Evolutionary conservation across 106 monocot species (phyloP).

Genomic region (Dendrobium nobile): DNA sequence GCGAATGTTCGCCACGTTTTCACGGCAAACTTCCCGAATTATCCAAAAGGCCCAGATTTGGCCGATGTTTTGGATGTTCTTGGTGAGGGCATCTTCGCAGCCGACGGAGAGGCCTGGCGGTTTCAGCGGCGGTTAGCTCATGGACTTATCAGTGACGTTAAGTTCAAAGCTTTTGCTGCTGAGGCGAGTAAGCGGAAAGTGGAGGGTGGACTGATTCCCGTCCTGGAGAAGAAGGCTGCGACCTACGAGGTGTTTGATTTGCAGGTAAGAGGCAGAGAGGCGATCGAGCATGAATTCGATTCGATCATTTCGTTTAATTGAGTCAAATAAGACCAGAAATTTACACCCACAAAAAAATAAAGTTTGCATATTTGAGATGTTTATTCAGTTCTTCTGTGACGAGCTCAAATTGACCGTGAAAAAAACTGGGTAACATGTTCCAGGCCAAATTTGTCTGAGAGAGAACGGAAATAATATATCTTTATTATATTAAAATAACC

Average conservation of each 20-base stretch:
- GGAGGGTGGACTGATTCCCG: background rate
- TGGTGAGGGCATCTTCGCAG: slow-evolving; percentile 13
- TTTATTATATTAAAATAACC: no score
- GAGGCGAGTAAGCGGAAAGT: background rate
- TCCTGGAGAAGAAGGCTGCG: background rate
- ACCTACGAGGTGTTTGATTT: background rate
- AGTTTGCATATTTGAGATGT: no score
- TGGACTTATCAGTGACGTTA: background rate
- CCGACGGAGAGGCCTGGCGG: slow-evolving; percentile 9
- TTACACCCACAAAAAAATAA: no score
- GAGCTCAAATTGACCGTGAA: no score
- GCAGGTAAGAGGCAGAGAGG: background rate
- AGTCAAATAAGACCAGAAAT: no score
- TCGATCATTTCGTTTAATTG: no score
- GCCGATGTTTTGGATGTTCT: slow-evolving; percentile 11
- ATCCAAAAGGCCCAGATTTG: slow-evolving; percentile 9
- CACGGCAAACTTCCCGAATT: slow-evolving; percentile 13
- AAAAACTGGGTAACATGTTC: no score
- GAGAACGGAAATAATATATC: no score
- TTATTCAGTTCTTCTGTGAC: no score
- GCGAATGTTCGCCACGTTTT: slow-evolving; percentile 12
- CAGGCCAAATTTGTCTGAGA: no score
- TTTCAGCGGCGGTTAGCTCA: slow-evolving; percentile 6
- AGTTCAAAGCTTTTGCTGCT: background rate
- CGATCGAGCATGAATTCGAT: no score